Evolutionary conservation across 192 early-diverging fungal species (phyloP).

Genomic region (Coemansia sp.): DNA sequence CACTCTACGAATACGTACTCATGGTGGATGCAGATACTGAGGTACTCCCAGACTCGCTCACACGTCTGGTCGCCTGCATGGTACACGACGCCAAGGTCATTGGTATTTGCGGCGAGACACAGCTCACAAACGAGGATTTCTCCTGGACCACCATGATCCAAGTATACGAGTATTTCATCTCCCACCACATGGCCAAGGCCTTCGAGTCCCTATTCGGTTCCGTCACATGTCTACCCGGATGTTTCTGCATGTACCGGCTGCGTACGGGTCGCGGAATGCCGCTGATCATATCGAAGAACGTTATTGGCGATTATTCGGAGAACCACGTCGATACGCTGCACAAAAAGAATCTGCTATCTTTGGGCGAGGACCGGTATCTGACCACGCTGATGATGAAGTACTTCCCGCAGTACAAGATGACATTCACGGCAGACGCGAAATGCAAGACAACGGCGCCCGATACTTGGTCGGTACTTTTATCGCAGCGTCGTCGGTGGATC

Average conservation of each 20-base stretch:
- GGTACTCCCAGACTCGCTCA: conserved; percentile 87
- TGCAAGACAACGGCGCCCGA: conserved; percentile 96
- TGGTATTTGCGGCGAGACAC: conserved; percentile 94
- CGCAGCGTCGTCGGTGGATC: conserved; percentile 99
- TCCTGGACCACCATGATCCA: conserved; percentile 98
- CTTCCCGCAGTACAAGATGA: conserved; percentile 95
- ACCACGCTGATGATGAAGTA: conserved; percentile 97
- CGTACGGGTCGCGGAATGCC: conserved; percentile 88
- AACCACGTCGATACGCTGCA: conserved; percentile 97
- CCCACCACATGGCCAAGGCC: conserved; percentile 95
- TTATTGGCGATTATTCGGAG: conserved; percentile 92
- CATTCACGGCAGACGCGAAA: conserved; percentile 94
- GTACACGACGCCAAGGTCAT: conserved; percentile 75
- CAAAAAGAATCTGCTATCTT: conserved; percentile 97
- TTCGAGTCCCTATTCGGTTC: conserved; percentile 98
- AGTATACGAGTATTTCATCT: conserved; percentile 99
- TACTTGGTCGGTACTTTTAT: conserved; percentile 92
- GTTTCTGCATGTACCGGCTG: conserved; percentile 99
- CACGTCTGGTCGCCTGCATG: conserved; percentile 84
- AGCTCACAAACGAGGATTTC: conserved; percentile 38
- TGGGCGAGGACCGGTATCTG: conserved; percentile 99
- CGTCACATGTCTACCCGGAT: conserved; percentile 98
- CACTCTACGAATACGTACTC: conserved; percentile 77
- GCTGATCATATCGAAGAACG: conserved; percentile 81
- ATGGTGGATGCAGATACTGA: conserved; percentile 87